Conservation (phyloP, 768 basidiomycete species). For the Neoboletus subvelutipes region DNA sequence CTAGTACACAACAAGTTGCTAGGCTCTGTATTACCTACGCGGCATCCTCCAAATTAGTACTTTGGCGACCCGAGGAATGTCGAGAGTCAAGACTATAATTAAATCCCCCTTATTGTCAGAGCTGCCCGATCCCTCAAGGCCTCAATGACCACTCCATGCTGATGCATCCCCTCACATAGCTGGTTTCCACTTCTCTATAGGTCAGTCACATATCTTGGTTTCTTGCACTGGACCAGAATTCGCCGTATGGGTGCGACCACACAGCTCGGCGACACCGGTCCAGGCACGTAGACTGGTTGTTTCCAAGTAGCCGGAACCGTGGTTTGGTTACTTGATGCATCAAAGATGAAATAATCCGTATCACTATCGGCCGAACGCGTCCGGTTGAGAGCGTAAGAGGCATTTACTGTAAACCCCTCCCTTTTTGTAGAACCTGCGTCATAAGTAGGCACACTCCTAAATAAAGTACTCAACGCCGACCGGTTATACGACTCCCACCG, state of each 20-base stretch:
- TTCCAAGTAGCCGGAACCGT: conserved; percentile 11
- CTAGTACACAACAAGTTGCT: neutral
- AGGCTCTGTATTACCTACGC: neutral
- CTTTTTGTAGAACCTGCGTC: neutral
- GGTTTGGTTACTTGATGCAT: neutral
- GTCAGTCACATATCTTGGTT: neutral
- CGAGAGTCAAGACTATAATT: conserved; percentile 5
- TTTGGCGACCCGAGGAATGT: neutral
- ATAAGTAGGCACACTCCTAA: neutral
- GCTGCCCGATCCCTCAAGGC: neutral
- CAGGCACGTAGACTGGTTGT: neutral
- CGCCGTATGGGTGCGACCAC: neutral
- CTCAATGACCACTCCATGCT: neutral
- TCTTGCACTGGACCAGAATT: neutral
- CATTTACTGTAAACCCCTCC: neutral
- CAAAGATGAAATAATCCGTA: neutral
- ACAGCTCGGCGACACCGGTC: neutral
- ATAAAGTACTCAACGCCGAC: neutral
- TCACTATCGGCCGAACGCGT: conserved; percentile 11
- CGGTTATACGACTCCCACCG: neutral
- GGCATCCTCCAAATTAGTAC: neutral
- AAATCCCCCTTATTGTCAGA: neutral
- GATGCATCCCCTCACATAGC: neutral
- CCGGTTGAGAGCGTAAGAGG: neutral
- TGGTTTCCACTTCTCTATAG: neutral